phyloP scores from a whole-genome alignment of 305 asterid species.

The Solanum hybrid region DNA sequence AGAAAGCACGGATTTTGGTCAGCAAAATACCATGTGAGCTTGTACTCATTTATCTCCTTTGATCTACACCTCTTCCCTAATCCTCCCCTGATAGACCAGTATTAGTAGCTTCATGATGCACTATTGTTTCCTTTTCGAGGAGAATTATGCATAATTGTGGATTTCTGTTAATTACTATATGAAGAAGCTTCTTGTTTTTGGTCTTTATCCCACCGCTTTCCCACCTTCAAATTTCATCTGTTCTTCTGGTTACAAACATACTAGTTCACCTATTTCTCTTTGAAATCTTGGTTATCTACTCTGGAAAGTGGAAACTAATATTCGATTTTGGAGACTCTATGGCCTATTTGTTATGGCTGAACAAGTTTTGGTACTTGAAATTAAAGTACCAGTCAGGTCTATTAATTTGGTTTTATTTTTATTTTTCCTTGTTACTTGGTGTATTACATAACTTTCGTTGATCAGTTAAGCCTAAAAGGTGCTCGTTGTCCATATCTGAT shows the following conservation, averaged over 20 bases:
- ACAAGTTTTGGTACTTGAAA: neutral
- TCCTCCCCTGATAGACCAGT: neutral
- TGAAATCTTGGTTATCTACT: neutral
- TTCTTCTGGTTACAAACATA: neutral
- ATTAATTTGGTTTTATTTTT: neutral
- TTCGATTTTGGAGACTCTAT: neutral
- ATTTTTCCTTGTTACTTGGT: neutral
- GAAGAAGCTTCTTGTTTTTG: neutral
- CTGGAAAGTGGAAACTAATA: neutral
- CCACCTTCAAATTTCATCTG: neutral
- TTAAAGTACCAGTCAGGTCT: neutral
- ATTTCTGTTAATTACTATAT: neutral
- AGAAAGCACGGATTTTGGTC: slow-evolving; percentile 60
- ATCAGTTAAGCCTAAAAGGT: neutral
- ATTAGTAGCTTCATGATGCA: neutral
- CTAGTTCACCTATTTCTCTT: neutral
- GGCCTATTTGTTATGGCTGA: neutral
- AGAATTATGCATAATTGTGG: neutral
- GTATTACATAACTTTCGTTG: neutral
- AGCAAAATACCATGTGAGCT: slow-evolving; percentile 66
- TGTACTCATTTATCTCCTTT: neutral
- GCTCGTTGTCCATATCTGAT: neutral
- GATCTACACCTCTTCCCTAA: neutral
- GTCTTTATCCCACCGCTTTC: neutral
- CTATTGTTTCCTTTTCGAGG: neutral